Percentiles rank a stretch among this genome's conserved stretches.
Evolutionary conservation across 768 basidiomycete genomes (phyloP).

Genomic region (Lactarius trivialis): DNA sequence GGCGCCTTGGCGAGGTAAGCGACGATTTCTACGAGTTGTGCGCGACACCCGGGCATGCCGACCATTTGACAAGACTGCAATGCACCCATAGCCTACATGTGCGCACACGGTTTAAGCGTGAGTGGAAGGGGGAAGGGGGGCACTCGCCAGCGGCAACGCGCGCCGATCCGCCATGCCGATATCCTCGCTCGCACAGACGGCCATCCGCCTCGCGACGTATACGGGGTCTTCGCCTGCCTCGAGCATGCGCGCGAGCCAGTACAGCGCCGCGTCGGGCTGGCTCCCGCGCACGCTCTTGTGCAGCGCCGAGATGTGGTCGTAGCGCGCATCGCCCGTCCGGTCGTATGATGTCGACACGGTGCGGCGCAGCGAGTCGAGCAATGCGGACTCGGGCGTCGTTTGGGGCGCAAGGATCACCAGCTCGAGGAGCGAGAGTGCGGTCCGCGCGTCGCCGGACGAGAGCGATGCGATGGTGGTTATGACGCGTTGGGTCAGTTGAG

Average conservation of each 20-base stretch:
- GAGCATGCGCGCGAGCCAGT: slow-evolving; percentile 85
- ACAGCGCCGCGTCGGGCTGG: slow-evolving; percentile 72
- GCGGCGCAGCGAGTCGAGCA: slow-evolving; percentile 52
- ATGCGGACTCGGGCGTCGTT: slow-evolving; percentile 37
- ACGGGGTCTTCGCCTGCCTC: slow-evolving; percentile 75
- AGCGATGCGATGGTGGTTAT: slow-evolving; percentile 45
- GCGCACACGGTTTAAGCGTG: neutral
- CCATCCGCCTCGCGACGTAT: slow-evolving; percentile 65
- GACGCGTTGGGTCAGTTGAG: slow-evolving; percentile 43
- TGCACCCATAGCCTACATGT: slow-evolving; percentile 50
- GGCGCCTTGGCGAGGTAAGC: slow-evolving; percentile 76
- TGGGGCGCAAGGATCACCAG: slow-evolving; percentile 47
- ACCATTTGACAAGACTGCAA: slow-evolving; percentile 59
- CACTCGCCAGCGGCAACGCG: slow-evolving; percentile 66
- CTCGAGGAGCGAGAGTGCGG: slow-evolving; percentile 72
- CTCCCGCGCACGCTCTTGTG: slow-evolving; percentile 80
- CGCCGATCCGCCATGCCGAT: slow-evolving; percentile 73
- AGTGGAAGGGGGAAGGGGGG: neutral
- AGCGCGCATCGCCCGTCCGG: slow-evolving; percentile 65
- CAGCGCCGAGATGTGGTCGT: slow-evolving; percentile 79
- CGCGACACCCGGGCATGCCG: slow-evolving; percentile 81
- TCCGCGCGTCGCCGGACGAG: slow-evolving; percentile 66
- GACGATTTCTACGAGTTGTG: slow-evolving; percentile 71
- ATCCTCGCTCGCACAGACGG: slow-evolving; percentile 82
- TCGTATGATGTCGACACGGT: slow-evolving; percentile 67